These are phyloP conservation scores for Picochlorum sp. DNA, from an alignment of 139 green algal genomes.

Conservation along the genomic window DNA sequence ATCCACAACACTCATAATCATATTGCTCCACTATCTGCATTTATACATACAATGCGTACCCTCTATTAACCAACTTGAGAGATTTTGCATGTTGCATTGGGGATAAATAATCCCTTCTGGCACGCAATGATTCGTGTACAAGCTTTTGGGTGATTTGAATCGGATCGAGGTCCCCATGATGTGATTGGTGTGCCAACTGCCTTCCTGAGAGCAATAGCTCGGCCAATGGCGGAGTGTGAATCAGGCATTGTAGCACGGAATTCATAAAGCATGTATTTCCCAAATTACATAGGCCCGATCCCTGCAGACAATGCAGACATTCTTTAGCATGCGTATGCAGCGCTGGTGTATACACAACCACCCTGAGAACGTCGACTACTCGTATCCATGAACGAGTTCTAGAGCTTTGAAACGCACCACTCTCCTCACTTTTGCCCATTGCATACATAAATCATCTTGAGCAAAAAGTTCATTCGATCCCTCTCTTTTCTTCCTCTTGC, in stretches of 20 bases:
- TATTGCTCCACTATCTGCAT: background rate
- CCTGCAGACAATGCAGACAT: no score
- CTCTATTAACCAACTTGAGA: constrained; percentile 35
- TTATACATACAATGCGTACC: constrained; percentile 19
- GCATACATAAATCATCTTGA: background rate
- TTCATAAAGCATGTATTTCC: constrained; percentile 99
- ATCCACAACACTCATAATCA: constrained; percentile 1
- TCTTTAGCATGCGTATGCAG: no score
- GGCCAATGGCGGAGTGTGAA: constrained; percentile 78
- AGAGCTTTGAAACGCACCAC: no score
- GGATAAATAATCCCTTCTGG: constrained; percentile 7
- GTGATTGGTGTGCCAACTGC: background rate
- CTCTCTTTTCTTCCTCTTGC: background rate
- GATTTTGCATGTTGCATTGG: constrained; percentile 32
- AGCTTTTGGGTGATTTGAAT: constrained; percentile 41
- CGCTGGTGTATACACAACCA: no score
- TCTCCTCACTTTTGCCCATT: background rate
- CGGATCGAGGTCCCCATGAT: constrained; percentile 25
- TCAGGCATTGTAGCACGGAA: constrained; percentile 85
- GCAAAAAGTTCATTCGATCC: background rate
- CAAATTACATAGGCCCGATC: constrained; percentile 79
- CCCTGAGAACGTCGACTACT: no score
- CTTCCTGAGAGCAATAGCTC: constrained; percentile 48
- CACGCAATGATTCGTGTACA: constrained; percentile 27
- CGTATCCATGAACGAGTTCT: no score